These are phyloP conservation scores for Puccinia hordei DNA, from an alignment of 1,284 basidiomycete species.

Conservation along the genomic window DNA sequence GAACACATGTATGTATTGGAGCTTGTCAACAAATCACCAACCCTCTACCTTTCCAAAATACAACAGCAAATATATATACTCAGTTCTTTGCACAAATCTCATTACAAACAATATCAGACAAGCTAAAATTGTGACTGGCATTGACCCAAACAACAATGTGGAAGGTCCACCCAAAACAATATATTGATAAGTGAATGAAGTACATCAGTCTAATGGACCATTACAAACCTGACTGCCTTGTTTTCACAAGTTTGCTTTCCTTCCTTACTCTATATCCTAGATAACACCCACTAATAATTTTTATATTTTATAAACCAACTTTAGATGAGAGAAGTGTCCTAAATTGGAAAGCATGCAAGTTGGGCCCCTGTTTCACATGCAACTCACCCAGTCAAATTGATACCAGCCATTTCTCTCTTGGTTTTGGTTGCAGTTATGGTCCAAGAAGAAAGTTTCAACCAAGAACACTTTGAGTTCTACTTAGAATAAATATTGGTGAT, in stretches of 20 bases:
- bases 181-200: neutral
- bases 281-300: too few species aligned
- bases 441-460: too few species aligned
- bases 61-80: neutral
- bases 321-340: neutral
- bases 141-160: neutral
- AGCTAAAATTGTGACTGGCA: neutral
- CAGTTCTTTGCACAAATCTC: neutral
- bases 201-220: neutral
- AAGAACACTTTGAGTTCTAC: too few species aligned
- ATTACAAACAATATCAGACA: constrained; percentile 1
- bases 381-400: too few species aligned
- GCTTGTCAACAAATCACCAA: too few species aligned
- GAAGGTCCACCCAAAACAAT: neutral
- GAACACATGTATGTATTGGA: too few species aligned
- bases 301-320: too few species aligned
- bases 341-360: neutral
- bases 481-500: too few species aligned
- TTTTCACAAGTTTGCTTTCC: neutral
- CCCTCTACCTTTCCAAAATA: neutral
- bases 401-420: too few species aligned
- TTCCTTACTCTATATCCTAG: neutral
- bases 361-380: too few species aligned
- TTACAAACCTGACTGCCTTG: neutral
- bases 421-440: too few species aligned